A percentile compares a stretch with the other conserved stretches of the same genome.
These are phyloP conservation scores for Tetraselmis striata DNA, from an alignment of 139 green algal species.

Conservation along the genomic window DNA sequence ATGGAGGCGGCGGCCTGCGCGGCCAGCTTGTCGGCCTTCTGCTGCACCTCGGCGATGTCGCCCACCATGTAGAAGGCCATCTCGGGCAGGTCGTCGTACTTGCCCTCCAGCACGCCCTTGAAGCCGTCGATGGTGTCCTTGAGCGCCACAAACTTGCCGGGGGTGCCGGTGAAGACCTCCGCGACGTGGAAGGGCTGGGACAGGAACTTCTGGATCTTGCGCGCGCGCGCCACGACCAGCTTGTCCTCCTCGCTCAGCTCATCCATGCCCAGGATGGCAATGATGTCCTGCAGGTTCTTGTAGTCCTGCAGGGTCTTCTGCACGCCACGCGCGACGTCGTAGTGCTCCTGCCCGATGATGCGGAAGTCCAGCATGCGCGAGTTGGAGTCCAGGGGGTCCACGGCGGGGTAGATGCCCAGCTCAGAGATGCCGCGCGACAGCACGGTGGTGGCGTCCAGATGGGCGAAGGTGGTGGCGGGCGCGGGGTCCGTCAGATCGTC, in stretches of 20 bases:
- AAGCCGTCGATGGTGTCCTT: slow-evolving; percentile 92
- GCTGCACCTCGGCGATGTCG: slow-evolving; percentile 77
- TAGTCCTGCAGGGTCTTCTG: slow-evolving; percentile 94
- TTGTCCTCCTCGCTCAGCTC: slow-evolving; percentile 99
- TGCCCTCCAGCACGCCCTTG: slow-evolving; percentile 82
- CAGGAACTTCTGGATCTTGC: slow-evolving; percentile 99
- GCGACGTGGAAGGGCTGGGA: slow-evolving; percentile 98
- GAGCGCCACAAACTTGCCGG: slow-evolving; percentile 95
- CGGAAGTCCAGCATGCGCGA: slow-evolving; percentile 92
- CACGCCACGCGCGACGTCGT: slow-evolving; percentile 86
- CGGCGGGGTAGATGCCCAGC: slow-evolving; percentile 99
- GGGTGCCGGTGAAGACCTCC: slow-evolving; percentile 97
- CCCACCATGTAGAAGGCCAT: slow-evolving; percentile 99
- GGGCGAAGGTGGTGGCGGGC: slow-evolving; percentile 96
- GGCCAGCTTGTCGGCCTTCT: slow-evolving; percentile 83
- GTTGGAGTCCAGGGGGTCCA: slow-evolving; percentile 98
- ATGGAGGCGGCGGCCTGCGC: background rate
- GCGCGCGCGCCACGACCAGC: slow-evolving; percentile 90
- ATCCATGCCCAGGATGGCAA: slow-evolving; percentile 99
- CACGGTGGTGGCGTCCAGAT: slow-evolving; percentile 98
- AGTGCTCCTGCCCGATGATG: slow-evolving; percentile 96
- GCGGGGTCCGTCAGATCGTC: slow-evolving; percentile 98
- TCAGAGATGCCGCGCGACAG: slow-evolving; percentile 96
- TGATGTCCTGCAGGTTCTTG: slow-evolving; percentile 93
- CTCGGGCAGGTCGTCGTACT: slow-evolving; percentile 80